Evolutionary conservation across 176 grass and related monocot genomes (phyloP), one percentile per base, ranked within the genome.

Genomic region (Oryza longistaminata): DNA sequence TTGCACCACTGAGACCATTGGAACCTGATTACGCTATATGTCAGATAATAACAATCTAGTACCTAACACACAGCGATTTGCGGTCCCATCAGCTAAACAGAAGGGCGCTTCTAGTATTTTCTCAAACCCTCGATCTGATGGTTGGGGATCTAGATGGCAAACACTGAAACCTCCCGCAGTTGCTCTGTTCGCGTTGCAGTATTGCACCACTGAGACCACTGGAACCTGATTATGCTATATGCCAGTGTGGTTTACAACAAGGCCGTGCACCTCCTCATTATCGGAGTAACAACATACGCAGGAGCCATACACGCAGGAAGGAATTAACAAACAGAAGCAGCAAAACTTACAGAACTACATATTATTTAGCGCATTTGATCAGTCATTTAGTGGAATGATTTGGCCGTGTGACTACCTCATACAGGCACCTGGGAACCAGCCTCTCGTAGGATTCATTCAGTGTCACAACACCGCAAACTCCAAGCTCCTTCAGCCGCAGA

Each of bases 391-490:
- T 45, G 27, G 5, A 6, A 82, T 73, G 24, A 43, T 29, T 65
- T 66, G 70, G 43, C 24, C 5, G 46, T 29, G 70, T 42, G 44
- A 83, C 74, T 84, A 98, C 96, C 87, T 87, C 75, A 53, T 98
- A 98, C n/a, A 98, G 66, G 26, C 88, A 90, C 46, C 60, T 76
- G 55, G 96, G 91, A 39, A 98, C 96, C 27, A 98, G 91, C 50
- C 93, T 92, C 88, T 98, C 96, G 67, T 95, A 98, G 19, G 93
- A 94, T 81, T 98, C 93, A 50, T 98, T 98, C 49, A 98, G 58
- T 75, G 96, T 98, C 52, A 98, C 89, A 11, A 98, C 93, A 27
- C 96, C 93, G 33, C 82, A 85, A 82, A 98, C 96, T 83, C 96
- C 93, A 74, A 98, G 89, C 76, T 87, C 72, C 88, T 96, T 92